Conservation (phyloP, 1,139 yeast genomes). For the Arxiozyma bovina region DNA sequence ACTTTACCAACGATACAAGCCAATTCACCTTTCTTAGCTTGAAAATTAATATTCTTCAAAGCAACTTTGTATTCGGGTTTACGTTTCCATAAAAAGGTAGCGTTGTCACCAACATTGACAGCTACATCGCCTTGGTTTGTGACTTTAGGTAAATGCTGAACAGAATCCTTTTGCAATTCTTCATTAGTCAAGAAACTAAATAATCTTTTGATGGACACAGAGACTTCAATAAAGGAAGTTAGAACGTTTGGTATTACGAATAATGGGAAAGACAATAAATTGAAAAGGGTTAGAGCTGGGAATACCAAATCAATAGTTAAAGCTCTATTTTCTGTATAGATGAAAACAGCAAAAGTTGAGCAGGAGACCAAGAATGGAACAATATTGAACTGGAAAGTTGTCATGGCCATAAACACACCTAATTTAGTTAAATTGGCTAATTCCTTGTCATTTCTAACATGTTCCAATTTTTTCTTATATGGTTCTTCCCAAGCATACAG, state of each 20-base stretch:
- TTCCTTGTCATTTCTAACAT: conserved; percentile 86
- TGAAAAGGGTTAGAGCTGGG: conserved; percentile 86
- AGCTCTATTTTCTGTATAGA: conserved; percentile 53
- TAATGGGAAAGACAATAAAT: conserved; percentile 80
- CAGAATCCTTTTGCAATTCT: conserved; percentile 77
- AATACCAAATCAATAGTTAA: conserved; percentile 87
- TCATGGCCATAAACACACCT: conserved; percentile 67
- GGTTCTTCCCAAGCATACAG: conserved; percentile 94
- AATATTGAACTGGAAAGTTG: conserved; percentile 72
- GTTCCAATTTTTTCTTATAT: conserved; percentile 58
- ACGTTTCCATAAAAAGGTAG: conserved; percentile 84
- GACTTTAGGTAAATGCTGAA: conserved; percentile 48
- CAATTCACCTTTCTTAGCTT: conserved; percentile 70
- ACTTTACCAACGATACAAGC: conserved; percentile 88
- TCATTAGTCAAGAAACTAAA: conserved; percentile 62
- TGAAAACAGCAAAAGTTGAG: conserved; percentile 80
- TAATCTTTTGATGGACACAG: conserved; percentile 76
- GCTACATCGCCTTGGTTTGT: conserved; percentile 56
- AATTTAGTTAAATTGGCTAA: conserved; percentile 65
- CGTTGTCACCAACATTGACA: conserved; percentile 53
- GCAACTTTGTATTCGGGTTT: conserved; percentile 73
- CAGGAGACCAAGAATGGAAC: conserved; percentile 91
- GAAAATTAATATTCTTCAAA: conserved; percentile 57
- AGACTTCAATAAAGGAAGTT: conserved; percentile 78
- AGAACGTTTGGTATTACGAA: conserved; percentile 91